Percentiles rank a stretch among this genome's conserved stretches.
Conservation (phyloP, 305 asterid species). For the Rubia tinctorum region DNA sequence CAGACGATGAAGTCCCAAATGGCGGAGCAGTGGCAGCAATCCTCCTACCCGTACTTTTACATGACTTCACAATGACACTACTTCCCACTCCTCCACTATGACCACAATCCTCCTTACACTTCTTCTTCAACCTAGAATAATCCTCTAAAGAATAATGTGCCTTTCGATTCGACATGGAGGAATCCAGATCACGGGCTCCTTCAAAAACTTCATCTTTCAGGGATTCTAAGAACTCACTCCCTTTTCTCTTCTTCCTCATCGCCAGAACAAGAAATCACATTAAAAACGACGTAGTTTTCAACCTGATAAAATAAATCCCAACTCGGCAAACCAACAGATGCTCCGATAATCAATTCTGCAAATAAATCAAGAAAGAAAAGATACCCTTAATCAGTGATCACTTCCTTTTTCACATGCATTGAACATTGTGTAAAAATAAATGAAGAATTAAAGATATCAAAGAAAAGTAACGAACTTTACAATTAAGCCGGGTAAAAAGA, state of each 20-base stretch:
- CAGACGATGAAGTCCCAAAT: constrained; percentile 34
- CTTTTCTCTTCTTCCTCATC: constrained; percentile 48
- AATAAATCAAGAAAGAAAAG: constrained; percentile 1
- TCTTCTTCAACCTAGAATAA: constrained; percentile 39
- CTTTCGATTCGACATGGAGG: constrained; percentile 36
- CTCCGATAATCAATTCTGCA: constrained; percentile 14
- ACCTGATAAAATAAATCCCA: constrained; percentile 11
- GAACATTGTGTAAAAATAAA: background rate
- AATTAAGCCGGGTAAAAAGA: background rate
- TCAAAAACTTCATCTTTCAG: constrained; percentile 20
- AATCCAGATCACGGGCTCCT: constrained; percentile 23
- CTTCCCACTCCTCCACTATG: constrained; percentile 16
- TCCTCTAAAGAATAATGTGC: constrained; percentile 38
- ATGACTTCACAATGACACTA: constrained; percentile 32
- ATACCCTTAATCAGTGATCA: background rate
- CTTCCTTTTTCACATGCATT: constrained; percentile 1
- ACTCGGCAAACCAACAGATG: constrained; percentile 2
- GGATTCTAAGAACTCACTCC: constrained; percentile 34
- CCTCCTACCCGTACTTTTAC: constrained; percentile 33
- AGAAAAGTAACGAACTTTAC: background rate
- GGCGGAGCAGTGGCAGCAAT: constrained; percentile 47
- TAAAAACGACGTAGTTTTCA: background rate
- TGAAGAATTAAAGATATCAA: background rate
- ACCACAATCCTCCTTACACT: constrained; percentile 37
- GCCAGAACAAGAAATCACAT: background rate